A percentile compares a stretch with the other conserved stretches of the same genome.
These are phyloP conservation scores for Arthrobotrys musiformis DNA, from an alignment of 2,329 filamentous ascomycete genomes.

Conservation along the genomic window DNA sequence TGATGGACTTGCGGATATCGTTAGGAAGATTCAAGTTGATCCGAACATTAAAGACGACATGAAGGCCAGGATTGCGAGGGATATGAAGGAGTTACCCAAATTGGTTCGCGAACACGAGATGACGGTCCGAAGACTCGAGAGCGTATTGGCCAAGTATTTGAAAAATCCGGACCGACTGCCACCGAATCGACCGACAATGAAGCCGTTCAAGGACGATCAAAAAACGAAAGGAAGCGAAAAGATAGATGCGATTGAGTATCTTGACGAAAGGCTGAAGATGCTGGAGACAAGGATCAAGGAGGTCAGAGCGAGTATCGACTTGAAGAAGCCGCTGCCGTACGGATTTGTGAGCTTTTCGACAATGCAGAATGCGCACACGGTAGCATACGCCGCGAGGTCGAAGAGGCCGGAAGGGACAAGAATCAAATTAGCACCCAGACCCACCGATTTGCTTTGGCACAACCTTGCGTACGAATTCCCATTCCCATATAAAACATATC, in stretches of 20 bases:
- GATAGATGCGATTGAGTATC: conserved; percentile 92
- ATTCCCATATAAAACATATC: not conserved
- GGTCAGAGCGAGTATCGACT: conserved; percentile 82
- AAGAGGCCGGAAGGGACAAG: conserved; percentile 83
- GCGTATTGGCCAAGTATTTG: conserved; percentile 86
- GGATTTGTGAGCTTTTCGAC: conserved; percentile 94
- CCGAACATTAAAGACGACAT: conserved; percentile 51
- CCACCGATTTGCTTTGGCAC: conserved; percentile 95
- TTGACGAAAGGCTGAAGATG: conserved; percentile 83
- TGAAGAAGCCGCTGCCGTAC: conserved; percentile 86
- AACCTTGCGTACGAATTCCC: conserved; percentile 73
- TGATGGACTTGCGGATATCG: conserved; percentile 85
- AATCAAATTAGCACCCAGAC: conserved; percentile 81
- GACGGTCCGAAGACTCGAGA: conserved; percentile 82
- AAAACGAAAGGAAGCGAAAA: conserved; percentile 76
- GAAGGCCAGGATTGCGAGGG: conserved; percentile 77
- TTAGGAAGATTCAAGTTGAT: conserved; percentile 64
- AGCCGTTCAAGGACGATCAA: conserved; percentile 81
- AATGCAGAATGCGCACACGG: conserved; percentile 86
- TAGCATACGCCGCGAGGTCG: conserved; percentile 81
- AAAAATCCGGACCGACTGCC: conserved; percentile 86
- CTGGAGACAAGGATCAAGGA: conserved; percentile 87
- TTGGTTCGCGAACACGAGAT: conserved; percentile 86
- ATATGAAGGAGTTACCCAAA: conserved; percentile 87
- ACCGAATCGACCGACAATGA: conserved; percentile 78